Conservation (phyloP, 805 yeast species). For the Saccharomycopsis vini region DNA sequence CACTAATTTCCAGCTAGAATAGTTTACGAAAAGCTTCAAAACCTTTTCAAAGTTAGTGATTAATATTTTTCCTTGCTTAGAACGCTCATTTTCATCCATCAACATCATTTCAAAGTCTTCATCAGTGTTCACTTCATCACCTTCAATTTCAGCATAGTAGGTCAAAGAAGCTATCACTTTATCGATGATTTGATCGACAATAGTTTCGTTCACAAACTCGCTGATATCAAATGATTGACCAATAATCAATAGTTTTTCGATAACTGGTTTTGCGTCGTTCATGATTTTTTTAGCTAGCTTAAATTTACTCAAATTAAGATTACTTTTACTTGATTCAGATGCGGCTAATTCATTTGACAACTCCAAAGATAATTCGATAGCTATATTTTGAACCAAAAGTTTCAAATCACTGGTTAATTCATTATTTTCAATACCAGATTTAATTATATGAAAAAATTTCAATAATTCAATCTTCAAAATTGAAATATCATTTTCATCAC, state of each 20-base stretch:
- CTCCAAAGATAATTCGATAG: constrained; percentile 18
- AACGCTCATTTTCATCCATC: background rate
- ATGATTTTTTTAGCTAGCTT: background rate
- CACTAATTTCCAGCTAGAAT: constrained; percentile 17
- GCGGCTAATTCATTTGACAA: constrained; percentile 9
- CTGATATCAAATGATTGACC: constrained; percentile 22
- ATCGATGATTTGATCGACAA: constrained; percentile 10
- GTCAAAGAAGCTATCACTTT: background rate
- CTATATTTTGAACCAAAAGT: constrained; percentile 17
- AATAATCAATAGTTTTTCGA: constrained; percentile 20
- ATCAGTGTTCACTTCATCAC: background rate
- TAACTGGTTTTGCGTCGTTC: background rate
- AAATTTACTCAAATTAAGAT: background rate
- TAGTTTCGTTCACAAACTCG: constrained; percentile 19
- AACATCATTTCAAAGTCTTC: background rate
- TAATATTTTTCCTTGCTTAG: background rate
- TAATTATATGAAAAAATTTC: constrained; percentile 15
- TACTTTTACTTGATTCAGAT: background rate
- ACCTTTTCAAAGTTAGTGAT: constrained; percentile 1
- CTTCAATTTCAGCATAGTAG: constrained; percentile 10
- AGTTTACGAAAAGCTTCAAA: constrained; percentile 13
- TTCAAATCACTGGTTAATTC: constrained; percentile 24
- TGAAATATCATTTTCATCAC: constrained; percentile 4
- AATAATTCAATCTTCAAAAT: constrained; percentile 9
- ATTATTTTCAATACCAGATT: constrained; percentile 24